These are phyloP conservation scores for Fusarium sp. DNA, from an alignment of 2,329 filamentous ascomycete species.

Conservation along the genomic window DNA sequence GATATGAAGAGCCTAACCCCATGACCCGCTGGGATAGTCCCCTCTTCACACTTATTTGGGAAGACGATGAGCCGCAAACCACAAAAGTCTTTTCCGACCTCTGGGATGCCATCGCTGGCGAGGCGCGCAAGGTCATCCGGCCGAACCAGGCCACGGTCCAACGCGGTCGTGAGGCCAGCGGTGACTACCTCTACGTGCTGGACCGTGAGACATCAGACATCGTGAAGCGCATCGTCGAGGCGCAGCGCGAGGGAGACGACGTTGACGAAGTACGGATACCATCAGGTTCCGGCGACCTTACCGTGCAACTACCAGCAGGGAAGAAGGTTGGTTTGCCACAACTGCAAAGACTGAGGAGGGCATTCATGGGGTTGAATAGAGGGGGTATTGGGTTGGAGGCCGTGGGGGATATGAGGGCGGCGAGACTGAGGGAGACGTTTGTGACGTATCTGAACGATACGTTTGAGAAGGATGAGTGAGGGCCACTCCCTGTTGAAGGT, in stretches of 20 bases:
- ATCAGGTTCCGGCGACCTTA: slow-evolving; percentile 52
- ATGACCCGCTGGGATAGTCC: slow-evolving; percentile 88
- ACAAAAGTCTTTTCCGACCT: slow-evolving; percentile 67
- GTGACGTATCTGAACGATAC: slow-evolving; percentile 71
- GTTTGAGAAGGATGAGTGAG: slow-evolving; percentile 65
- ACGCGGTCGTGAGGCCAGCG: slow-evolving; percentile 66
- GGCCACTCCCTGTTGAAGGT: too few species aligned
- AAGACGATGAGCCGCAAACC: slow-evolving; percentile 71
- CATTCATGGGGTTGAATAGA: slow-evolving; percentile 78
- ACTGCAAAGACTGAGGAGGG: slow-evolving; percentile 77
- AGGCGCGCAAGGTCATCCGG: slow-evolving; percentile 67
- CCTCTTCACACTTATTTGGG: slow-evolving; percentile 78
- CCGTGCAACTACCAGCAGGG: slow-evolving; percentile 68
- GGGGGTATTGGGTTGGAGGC: slow-evolving; percentile 68
- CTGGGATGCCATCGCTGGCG: slow-evolving; percentile 76
- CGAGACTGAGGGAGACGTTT: slow-evolving; percentile 68
- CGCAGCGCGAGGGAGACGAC: slow-evolving; percentile 71
- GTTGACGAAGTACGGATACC: slow-evolving; percentile 64
- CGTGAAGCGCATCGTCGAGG: slow-evolving; percentile 72
- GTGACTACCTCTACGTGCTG: slow-evolving; percentile 81
- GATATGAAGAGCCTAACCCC: slow-evolving; percentile 85
- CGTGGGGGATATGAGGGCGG: slow-evolving; percentile 61
- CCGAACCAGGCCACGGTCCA: slow-evolving; percentile 79
- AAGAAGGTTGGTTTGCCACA: slow-evolving; percentile 74
- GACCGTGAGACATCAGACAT: slow-evolving; percentile 82